Conservation (phyloP, 2,329 filamentous ascomycete genomes). For the Aspergillus sp. region DNA sequence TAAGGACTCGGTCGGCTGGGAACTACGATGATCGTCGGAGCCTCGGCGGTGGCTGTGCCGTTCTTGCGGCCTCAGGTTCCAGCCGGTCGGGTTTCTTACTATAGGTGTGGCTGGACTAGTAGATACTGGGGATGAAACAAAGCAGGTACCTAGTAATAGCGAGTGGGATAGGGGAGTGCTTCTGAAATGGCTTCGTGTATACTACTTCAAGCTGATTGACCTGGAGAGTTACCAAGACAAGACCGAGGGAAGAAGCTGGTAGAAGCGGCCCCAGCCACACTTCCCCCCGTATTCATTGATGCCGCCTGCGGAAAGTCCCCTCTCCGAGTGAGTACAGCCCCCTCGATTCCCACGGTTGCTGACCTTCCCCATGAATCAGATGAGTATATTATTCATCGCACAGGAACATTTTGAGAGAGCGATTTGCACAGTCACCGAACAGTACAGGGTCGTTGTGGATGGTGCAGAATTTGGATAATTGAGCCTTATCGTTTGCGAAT, state of each 20-base stretch:
- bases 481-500: slow-evolving; percentile 11
- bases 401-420: neutral
- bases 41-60: slow-evolving; percentile 22
- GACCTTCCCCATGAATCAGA: neutral
- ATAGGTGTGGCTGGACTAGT: neutral
- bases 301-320: neutral
- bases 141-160: neutral
- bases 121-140: neutral
- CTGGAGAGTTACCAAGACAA: neutral
- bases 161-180: neutral
- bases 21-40: slow-evolving; percentile 16
- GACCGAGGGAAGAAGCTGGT: neutral
- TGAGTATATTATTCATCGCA: neutral
- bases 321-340: neutral
- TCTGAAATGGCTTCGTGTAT: neutral
- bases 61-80: slow-evolving; percentile 20
- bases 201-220: neutral
- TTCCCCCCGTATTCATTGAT: neutral
- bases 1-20: neutral
- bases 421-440: neutral
- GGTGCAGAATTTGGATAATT: neutral
- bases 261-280: neutral
- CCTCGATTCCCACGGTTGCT: neutral
- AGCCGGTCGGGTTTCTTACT: neutral
- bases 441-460: neutral